Evolutionary conservation across 345 rosid genomes (phyloP), one percentile per base, ranked within the genome.

Genomic region (Hibiscus mutabilis): DNA sequence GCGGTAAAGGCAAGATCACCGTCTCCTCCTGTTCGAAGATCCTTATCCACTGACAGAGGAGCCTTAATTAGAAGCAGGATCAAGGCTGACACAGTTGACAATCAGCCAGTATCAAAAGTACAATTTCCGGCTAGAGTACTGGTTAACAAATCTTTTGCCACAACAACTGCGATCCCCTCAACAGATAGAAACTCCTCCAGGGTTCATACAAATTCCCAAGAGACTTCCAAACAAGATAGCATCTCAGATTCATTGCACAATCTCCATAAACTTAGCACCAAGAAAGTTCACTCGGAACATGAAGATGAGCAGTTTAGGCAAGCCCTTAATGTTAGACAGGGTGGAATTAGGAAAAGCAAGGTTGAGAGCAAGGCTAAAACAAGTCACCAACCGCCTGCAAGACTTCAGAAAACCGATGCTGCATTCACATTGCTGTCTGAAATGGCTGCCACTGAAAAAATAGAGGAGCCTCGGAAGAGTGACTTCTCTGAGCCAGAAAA

Each of bases 251-350:
- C 86, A 82, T 73, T 83, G 25, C 70, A 76, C 63, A 84, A 66
- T 81, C 76, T 85, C 74, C 91, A 88, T 49, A 91, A 83, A 84
- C 73, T 82, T 52, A 77, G 83, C 73, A 59, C 70, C 53, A 77
- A 87, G 76, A 95, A 79, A 76, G 81, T 75, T 57, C 78, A 82
- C 69, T 82, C 83, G 5, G 97, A 89, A 46, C 79, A 80, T 1
- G 93, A 92, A n/a, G 99, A 95, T 51, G 95, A 91, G 65, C 93
- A 84, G 59, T 85, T 86, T 65, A 86, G 83, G 81, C 93, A 87
- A 68, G 90, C 88, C 59, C 88, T 91, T 61, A 86, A 87, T 70
- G 75, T 86, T 76, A 86, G 96, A 73, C 96, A 91, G 79, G 97
- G 91, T 14, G 93, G 93, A 47, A 81, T 84, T 22, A 84, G 85